Conservation (phyloP, 257 asterid species). For the Nemophila menziesii region DNA sequence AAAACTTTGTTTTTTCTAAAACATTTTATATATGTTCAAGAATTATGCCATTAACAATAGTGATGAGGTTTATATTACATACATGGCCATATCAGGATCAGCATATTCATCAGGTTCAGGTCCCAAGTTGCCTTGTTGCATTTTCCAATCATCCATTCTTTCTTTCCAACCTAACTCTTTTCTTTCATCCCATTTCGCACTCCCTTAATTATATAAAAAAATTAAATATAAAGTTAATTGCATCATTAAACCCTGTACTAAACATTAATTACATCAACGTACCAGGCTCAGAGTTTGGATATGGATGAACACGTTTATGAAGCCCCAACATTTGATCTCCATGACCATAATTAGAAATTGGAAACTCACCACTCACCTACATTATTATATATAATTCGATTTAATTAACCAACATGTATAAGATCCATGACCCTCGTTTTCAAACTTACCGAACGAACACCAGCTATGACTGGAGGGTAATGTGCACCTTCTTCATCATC, state of each 20-base stretch:
- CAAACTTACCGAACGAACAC: slow-evolving; percentile 57
- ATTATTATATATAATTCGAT: neutral
- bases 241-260: too few species aligned
- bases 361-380: slow-evolving; percentile 84
- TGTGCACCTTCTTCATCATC: slow-evolving; percentile 65
- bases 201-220: slow-evolving; percentile 25
- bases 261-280: neutral
- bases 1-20: too few species aligned
- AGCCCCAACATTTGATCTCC: slow-evolving; percentile 67
- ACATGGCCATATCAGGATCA: slow-evolving; percentile 77
- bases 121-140: slow-evolving; percentile 74
- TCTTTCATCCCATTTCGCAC: slow-evolving; percentile 80
- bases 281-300: slow-evolving; percentile 58
- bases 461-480: slow-evolving; percentile 75
- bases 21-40: neutral
- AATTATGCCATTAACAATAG: neutral
- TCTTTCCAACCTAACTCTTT: slow-evolving; percentile 85
- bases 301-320: slow-evolving; percentile 84
- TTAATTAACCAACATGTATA: too few species aligned
- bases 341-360: slow-evolving; percentile 41
- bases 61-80: slow-evolving; percentile 7
- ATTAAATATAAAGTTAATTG: neutral
- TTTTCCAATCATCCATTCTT: slow-evolving; percentile 95
- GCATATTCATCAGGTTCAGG: slow-evolving; percentile 50
- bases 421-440: too few species aligned